Percentiles rank a stretch among this genome's conserved stretches.
Conservation (phyloP, 2,329 filamentous ascomycete genomes). For the Xylaria sp. region DNA sequence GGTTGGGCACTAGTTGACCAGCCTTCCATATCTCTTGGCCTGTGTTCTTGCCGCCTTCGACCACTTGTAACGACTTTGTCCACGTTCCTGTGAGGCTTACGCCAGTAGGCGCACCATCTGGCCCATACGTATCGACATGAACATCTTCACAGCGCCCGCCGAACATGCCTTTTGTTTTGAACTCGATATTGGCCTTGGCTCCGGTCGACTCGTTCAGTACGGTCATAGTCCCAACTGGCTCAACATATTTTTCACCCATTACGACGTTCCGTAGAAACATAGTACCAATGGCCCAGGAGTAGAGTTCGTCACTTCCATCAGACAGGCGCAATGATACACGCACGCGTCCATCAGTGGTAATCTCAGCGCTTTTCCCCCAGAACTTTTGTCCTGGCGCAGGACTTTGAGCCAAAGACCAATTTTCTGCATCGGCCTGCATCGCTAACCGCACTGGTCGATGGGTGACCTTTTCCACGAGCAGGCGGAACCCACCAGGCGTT, state of each 20-base stretch:
- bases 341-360: slow-evolving; percentile 88
- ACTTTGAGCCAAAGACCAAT: slow-evolving; percentile 87
- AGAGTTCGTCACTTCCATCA: slow-evolving; percentile 77
- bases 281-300: slow-evolving; percentile 87
- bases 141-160: slow-evolving; percentile 93
- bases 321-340: slow-evolving; percentile 72
- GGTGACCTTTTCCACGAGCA: slow-evolving; percentile 93
- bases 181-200: slow-evolving; percentile 83
- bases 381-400: slow-evolving; percentile 94
- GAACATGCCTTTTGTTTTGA: slow-evolving; percentile 97
- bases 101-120: slow-evolving; percentile 68
- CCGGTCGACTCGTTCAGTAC: slow-evolving; percentile 84
- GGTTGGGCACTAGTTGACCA: slow-evolving; percentile 78
- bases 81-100: slow-evolving; percentile 80
- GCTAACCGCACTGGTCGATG: slow-evolving; percentile 92
- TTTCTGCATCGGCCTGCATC: slow-evolving; percentile 84
- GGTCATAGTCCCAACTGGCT: slow-evolving; percentile 89
- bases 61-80: slow-evolving; percentile 75
- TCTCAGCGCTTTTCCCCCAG: slow-evolving; percentile 96
- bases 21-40: slow-evolving; percentile 76
- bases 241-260: slow-evolving; percentile 96
- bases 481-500: slow-evolving; percentile 75
- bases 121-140: slow-evolving; percentile 72
- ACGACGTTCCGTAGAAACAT: slow-evolving; percentile 95
- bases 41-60: slow-evolving; percentile 64